A percentile compares a stretch with the other conserved stretches of the same genome.
Conservation (phyloP, 1,284 basidiomycete species). For the Naganishia albida region DNA sequence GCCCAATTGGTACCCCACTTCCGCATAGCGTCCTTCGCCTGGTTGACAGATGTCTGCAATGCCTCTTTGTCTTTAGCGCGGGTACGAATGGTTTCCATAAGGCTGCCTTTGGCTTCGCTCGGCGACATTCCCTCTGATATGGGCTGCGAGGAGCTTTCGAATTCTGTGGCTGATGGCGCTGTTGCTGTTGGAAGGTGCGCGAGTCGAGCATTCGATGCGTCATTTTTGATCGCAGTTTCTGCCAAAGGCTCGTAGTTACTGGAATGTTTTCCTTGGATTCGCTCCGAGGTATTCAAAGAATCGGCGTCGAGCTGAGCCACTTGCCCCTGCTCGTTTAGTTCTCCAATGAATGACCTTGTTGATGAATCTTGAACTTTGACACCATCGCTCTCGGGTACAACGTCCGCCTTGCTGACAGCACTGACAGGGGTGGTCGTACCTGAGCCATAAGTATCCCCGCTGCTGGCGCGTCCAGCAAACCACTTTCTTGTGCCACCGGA, state of each 20-base stretch:
- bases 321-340: too few relatives aligned
- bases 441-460: slow-evolving; percentile 4
- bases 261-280: too few relatives aligned
- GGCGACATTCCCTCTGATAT: not conserved
- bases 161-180: not conserved
- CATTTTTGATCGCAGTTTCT: too few relatives aligned
- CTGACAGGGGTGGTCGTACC: not conserved
- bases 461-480: slow-evolving; percentile 35
- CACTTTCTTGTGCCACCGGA: slow-evolving; percentile 39
- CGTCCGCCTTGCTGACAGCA: not conserved
- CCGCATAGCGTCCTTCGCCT: slow-evolving; percentile 76
- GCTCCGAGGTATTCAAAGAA: too few relatives aligned
- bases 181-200: not conserved
- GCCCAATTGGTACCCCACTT: slow-evolving; percentile 79
- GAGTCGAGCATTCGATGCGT: too few relatives aligned
- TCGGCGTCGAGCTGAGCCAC: too few relatives aligned
- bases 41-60: slow-evolving; percentile 62
- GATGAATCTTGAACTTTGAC: not conserved
- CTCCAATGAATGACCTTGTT: too few relatives aligned
- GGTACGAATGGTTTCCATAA: slow-evolving; percentile 62
- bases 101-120: slow-evolving; percentile 36
- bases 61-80: slow-evolving; percentile 72
- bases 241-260: too few relatives aligned
- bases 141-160: not conserved
- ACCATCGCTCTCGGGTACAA: not conserved